Evolutionary conservation across 352 stramenopile species (phyloP).

Genomic region (Globisporangium spinosum): DNA sequence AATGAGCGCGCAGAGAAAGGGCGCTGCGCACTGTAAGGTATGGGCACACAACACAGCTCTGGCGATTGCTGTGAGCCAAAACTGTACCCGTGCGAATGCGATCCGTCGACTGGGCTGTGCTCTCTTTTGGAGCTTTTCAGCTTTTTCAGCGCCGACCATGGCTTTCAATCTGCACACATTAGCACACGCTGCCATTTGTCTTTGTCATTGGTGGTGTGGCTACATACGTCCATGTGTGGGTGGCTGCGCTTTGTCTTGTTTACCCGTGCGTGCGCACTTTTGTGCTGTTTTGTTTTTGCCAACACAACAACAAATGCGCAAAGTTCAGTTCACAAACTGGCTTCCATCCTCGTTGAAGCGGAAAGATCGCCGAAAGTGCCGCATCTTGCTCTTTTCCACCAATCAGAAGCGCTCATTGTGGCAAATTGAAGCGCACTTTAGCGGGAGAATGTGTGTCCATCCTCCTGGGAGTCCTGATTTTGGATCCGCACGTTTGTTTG

Average conservation of each 20-base stretch:
- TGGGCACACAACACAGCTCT: neutral
- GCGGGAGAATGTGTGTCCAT: conserved; percentile 7
- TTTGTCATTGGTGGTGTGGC: neutral
- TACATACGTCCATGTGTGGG: neutral
- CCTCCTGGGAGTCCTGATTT: neutral
- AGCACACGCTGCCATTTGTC: neutral
- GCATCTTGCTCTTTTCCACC: neutral
- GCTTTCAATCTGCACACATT: neutral
- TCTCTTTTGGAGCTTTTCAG: neutral
- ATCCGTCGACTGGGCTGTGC: neutral
- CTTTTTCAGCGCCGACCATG: conserved; percentile 10
- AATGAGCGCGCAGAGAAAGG: neutral
- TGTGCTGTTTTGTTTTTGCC: neutral
- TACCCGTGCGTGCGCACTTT: neutral
- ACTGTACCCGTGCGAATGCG: neutral
- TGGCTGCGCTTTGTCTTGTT: neutral
- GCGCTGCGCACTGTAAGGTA: neutral
- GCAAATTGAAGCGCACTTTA: conserved; percentile 10
- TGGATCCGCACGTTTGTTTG: conserved; percentile 7
- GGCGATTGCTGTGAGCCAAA: neutral
- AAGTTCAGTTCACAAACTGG: conserved; percentile 12
- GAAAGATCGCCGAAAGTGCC: conserved; percentile 20
- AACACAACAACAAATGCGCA: neutral
- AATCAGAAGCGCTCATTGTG: conserved; percentile 6
- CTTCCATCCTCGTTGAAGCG: conserved; percentile 11